A percentile compares a stretch with the other conserved stretches of the same genome.
These are phyloP conservation scores for Chaetomiaceae sp. DNA, from an alignment of 2,329 filamentous ascomycete genomes.

Conservation along the genomic window DNA sequence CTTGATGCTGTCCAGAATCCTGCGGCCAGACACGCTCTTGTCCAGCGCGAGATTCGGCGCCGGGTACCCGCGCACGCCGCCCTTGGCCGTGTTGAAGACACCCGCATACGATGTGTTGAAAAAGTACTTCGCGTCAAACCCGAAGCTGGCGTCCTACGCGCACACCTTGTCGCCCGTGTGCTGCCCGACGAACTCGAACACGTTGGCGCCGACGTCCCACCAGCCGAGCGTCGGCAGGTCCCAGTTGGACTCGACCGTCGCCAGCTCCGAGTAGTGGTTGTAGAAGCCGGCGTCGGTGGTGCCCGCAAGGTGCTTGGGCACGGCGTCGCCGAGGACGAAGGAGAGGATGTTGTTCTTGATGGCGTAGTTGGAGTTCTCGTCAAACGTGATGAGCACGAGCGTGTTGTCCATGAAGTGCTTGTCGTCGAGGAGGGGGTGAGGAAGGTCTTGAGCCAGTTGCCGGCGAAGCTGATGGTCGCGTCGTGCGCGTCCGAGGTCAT, in stretches of 20 bases:
- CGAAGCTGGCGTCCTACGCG: too few relatives aligned
- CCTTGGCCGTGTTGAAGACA: too few relatives aligned
- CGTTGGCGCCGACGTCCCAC: constrained; percentile 68
- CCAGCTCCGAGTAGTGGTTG: constrained; percentile 66
- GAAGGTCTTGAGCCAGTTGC: constrained; percentile 63
- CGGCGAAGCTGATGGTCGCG: constrained; percentile 63
- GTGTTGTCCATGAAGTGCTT: constrained; percentile 70
- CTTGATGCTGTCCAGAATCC: too few relatives aligned
- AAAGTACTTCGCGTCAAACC: too few relatives aligned
- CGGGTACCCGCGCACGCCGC: too few relatives aligned
- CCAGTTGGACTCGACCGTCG: constrained; percentile 68
- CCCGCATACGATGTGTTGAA: too few relatives aligned
- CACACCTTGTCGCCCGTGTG: too few relatives aligned
- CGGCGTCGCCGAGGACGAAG: constrained; percentile 69
- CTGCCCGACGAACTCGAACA: constrained; percentile 61
- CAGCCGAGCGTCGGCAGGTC: constrained; percentile 63
- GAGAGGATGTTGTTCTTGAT: constrained; percentile 50
- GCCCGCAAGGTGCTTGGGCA: constrained; percentile 60
- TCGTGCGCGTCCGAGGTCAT: constrained; percentile 77
- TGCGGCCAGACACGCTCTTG: too few relatives aligned
- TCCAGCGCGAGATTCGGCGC: too few relatives aligned
- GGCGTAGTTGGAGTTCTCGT: constrained; percentile 69
- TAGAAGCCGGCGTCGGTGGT: constrained; percentile 67
- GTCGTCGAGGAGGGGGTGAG: constrained; percentile 65
- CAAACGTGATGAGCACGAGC: constrained; percentile 72